Base-by-base conservation (phyloP, 2,329 filamentous ascomycete species). In the Aspergillus hiratsukae region DNA sequence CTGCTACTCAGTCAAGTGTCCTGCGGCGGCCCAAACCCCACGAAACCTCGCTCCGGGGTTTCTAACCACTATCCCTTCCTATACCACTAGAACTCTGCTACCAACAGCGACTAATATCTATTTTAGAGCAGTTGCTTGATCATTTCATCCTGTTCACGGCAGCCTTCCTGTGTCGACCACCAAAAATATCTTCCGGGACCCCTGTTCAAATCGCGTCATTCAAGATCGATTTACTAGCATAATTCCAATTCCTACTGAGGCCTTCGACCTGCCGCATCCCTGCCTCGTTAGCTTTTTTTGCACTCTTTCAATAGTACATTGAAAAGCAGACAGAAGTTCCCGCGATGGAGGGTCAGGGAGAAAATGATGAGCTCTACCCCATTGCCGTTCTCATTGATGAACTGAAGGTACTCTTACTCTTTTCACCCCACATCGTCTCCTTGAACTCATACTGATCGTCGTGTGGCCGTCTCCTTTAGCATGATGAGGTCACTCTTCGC, bases 381-480 rank as follows among this genome's bases (percentile, higher is more conserved):
- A 99, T 99, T 82, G 94, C 95, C 73, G 94, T 99, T 67, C 87
- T 99, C 78, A 99, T 99, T 79, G 94, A 99, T 78, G 94, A 99
- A 85, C 84, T 99, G 72, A 99, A 97, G 90, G 92, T 96, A 85
- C 70, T 77, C 50, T 57, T 48, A 35, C 55, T 49, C 49, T 48
- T 59, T 48, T 41, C 56, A 29, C n/a, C 48, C 48, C 54, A 49
- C 51, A 45, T 27, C 48, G 31, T 51, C 49, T 49, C 51, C 49
- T 52, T 54, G 23, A 59, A 56, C 62, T 64, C 56, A 67, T 43
- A 46, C 52, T 37, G 52, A 53, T 48, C n/a, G 28, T 56, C 45
- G 58, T 62, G 59, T 61, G 51, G 46, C 49, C 28, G 58, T 50
- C 52, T 59, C 52, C 54, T 73, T 62, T 61, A 99, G 93, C 94